Evolutionary conservation across 495 filamentous ascomycete genomes (phyloP).

Genomic region (Beverwykella pulmonaria): DNA sequence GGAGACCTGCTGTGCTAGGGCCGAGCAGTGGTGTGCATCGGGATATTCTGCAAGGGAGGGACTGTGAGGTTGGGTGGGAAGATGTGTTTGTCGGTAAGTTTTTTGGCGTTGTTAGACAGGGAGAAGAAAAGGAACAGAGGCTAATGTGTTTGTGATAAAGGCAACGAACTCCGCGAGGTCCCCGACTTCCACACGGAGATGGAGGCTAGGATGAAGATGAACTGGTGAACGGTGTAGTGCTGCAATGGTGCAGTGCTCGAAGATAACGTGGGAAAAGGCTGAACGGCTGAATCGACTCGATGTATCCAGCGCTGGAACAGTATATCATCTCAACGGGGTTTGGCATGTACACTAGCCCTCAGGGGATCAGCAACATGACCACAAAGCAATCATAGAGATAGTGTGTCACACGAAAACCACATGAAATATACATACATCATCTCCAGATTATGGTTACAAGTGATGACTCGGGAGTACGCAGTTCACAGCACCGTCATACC

Average conservation of each 20-base stretch:
- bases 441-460: too few species aligned
- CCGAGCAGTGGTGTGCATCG: conserved; percentile 51
- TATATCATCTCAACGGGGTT: neutral
- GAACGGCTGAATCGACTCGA: neutral
- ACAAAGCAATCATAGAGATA: neutral
- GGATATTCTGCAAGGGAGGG: conserved; percentile 81
- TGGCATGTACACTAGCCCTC: neutral
- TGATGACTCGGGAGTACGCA: too few species aligned
- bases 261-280: neutral
- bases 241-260: neutral
- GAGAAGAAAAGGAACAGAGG: conserved; percentile 2
- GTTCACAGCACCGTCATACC: too few species aligned
- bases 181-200: conserved; percentile 87
- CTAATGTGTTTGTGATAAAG: conserved; percentile 47
- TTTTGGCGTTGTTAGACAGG: neutral
- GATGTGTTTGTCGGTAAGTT: conserved; percentile 73
- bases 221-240: conserved; percentile 51
- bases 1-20: conserved; percentile 52
- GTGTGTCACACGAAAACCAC: neutral
- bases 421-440: too few species aligned
- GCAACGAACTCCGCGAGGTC: conserved; percentile 63
- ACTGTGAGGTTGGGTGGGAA: conserved; percentile 80
- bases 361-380: neutral
- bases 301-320: neutral
- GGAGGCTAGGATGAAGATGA: conserved; percentile 83